Base-by-base conservation (phyloP, 192 early-diverging fungal genomes). In the Jimgerdemannia lactiflua region DNA sequence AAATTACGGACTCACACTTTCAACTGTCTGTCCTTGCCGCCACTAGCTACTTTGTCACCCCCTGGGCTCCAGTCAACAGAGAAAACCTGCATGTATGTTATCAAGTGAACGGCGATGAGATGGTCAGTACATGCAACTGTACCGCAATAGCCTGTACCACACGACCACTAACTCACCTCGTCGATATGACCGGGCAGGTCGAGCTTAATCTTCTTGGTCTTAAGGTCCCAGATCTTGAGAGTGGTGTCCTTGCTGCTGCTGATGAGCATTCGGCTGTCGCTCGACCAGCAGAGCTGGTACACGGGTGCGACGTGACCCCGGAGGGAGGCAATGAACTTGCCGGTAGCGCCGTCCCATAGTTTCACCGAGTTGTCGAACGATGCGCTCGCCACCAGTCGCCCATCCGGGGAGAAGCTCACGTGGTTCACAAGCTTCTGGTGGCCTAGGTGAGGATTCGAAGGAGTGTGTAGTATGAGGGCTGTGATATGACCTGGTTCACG, bases 341-440 rank as follows among this genome's bases (percentile, higher is more conserved):
- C 98, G 0, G 89, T 94, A 8, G 75, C 69, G 40, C 93, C 95
- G 80, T 99, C 97, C 98, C 98, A 99, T 29, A 99, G 82, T 83
- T 99, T 99, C 65, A 99, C 95, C 64, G 92, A 93, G 82, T 99
- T 99, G 82, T 99, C 98, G 74, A 98, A 99, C 69, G 93, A 92
- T 6, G 96, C 98, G 77, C 93, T 94, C 41, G 98, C 97, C 81
- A 99, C 82, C 65, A 87, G 84, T 4, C 92, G 84, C 40, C 97
- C 95, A 69, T 98, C 95, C 4, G 98, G 97, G 11, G 97, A 96
- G 76, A 97, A 99, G 72, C 89, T 88, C 14, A 97, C 92, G 80
- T 96, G 94, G 80, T 96, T 98, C 71, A 99, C 96, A 7, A 95
- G 87, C 78, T 98, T 96, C 84, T 98, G 96, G 81, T 99, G 98